A percentile compares a stretch with the other conserved stretches of the same genome.
Evolutionary conservation across 345 rosid genomes (phyloP).

Genomic region (Salix caprea): DNA sequence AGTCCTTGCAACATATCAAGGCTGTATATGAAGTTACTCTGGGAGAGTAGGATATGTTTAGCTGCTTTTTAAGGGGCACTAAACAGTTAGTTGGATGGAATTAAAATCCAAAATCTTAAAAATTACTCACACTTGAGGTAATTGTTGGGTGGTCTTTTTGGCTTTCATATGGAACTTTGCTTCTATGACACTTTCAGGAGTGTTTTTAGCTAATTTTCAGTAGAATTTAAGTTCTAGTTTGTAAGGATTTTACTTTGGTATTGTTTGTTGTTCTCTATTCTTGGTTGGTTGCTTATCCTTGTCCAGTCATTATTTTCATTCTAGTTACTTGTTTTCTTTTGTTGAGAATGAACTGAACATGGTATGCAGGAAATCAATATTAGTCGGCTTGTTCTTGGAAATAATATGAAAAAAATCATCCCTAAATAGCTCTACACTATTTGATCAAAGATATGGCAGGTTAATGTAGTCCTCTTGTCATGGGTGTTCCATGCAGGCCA

Average conservation of each 20-base stretch:
- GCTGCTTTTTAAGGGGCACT: not conserved
- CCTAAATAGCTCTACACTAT: not conserved
- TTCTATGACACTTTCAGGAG: not conserved
- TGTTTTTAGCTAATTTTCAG: not conserved
- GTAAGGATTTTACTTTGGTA: not conserved
- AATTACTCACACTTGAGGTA: not conserved
- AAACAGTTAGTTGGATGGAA: not conserved
- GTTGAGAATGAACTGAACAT: not conserved
- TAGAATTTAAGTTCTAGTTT: not conserved
- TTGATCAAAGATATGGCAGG: not conserved
- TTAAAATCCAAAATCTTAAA: not conserved
- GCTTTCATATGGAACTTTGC: not conserved
- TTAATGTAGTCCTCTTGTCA: not conserved
- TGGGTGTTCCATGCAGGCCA: conserved; percentile 45
- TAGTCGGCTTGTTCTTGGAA: not conserved
- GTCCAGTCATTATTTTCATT: not conserved
- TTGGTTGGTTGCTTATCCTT: not conserved
- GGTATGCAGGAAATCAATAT: not conserved
- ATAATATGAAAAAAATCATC: not conserved
- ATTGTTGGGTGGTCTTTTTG: not conserved
- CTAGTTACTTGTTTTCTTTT: not conserved
- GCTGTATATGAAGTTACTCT: not conserved
- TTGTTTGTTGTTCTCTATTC: not conserved
- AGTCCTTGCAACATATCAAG: not conserved
- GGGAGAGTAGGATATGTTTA: not conserved